Conservation (phyloP, 2,329 filamentous ascomycete genomes). For the Pestalotiopsis sp. region DNA sequence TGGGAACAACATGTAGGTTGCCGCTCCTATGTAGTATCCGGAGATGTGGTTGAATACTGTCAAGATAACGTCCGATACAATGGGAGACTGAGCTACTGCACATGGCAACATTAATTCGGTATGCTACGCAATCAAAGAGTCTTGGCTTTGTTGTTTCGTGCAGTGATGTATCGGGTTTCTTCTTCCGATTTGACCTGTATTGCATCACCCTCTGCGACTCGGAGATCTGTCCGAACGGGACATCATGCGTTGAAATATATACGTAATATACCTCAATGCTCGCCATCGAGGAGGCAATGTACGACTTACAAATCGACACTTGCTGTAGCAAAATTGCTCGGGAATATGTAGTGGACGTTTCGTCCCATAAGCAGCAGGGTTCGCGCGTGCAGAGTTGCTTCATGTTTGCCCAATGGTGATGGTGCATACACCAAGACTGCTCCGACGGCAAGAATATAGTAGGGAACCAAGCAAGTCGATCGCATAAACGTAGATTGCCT, state of each 20-base stretch:
- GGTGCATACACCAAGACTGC: background rate
- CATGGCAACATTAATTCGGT: background rate
- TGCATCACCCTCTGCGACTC: background rate
- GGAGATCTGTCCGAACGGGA: background rate
- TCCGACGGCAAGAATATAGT: background rate
- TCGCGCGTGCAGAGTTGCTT: background rate
- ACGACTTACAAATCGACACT: background rate
- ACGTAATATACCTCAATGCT: background rate
- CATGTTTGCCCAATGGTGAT: background rate
- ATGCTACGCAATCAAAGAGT: background rate
- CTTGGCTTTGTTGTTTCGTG: background rate
- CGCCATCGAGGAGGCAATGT: background rate
- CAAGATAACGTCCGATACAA: background rate
- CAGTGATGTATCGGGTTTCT: background rate
- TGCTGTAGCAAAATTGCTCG: background rate
- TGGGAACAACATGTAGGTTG: background rate
- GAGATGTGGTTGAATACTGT: background rate
- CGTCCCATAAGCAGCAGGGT: background rate
- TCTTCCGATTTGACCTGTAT: background rate
- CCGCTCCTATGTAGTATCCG: background rate
- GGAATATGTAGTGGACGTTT: background rate
- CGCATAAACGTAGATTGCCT: background rate
- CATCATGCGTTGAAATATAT: background rate
- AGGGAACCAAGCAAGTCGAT: background rate
- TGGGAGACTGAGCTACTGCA: background rate